Conservation (phyloP, 176 grass and related monocot genomes). For the Miscanthus lutarioriparius region DNA sequence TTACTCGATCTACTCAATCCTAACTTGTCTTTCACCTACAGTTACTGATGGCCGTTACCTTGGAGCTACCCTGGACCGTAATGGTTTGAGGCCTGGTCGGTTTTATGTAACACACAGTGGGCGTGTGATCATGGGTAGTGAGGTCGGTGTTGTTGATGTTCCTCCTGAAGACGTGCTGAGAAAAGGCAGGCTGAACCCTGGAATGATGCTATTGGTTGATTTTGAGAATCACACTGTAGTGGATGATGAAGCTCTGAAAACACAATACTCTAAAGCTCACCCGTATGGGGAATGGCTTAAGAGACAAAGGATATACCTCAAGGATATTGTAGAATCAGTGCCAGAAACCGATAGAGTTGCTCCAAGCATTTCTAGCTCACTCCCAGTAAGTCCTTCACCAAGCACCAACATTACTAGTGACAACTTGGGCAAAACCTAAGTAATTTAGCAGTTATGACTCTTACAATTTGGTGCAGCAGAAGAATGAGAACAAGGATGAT, state of each 20-base stretch:
- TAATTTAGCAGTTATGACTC: background rate
- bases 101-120: conserved; percentile 94
- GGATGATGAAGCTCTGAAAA: conserved; percentile 88
- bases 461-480: conserved; percentile 42
- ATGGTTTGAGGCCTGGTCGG: conserved; percentile 87
- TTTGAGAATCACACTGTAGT: conserved; percentile 94
- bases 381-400: conserved; percentile 49
- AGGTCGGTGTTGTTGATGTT: conserved; percentile 97
- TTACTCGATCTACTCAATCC: conserved; percentile 15
- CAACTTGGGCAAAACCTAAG: background rate
- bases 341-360: conserved; percentile 61
- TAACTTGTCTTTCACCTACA: conserved; percentile 37
- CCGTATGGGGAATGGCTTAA: conserved; percentile 90
- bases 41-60: conserved; percentile 98
- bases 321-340: conserved; percentile 76
- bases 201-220: conserved; percentile 98
- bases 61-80: conserved; percentile 93
- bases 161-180: conserved; percentile 75
- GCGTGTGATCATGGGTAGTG: conserved; percentile 96
- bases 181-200: conserved; percentile 95
- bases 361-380: conserved; percentile 62
- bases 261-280: conserved; percentile 81
- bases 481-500: conserved; percentile 36
- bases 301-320: conserved; percentile 72
- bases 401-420: conserved; percentile 26